Evolutionary conservation across 106 monocot species (phyloP).

Genomic region (Iris macrosiphon): DNA sequence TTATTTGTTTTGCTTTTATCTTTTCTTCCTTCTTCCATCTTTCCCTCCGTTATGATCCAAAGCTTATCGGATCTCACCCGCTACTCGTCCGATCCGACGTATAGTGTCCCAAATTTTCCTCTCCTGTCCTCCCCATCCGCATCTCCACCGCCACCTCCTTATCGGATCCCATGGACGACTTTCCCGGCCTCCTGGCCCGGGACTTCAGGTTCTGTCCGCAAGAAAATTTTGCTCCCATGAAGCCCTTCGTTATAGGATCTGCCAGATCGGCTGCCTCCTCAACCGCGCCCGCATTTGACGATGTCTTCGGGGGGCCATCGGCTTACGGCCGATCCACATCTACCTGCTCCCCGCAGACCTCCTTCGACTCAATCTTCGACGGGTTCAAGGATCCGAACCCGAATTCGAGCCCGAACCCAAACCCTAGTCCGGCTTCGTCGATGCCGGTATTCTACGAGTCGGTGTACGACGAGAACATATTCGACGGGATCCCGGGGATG

Average conservation of each 20-base stretch:
- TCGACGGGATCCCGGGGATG: conserved; percentile 51
- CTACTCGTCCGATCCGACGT: too few relatives aligned
- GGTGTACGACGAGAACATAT: conserved; percentile 58
- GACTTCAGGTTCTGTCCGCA: conserved; percentile 51
- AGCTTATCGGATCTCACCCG: too few relatives aligned
- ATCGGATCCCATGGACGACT: conserved; percentile 63
- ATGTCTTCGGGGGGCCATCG: conserved; percentile 20
- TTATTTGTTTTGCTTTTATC: too few relatives aligned
- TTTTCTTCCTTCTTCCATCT: too few relatives aligned
- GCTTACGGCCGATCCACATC: background rate
- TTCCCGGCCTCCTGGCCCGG: conserved; percentile 38
- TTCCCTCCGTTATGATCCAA: too few relatives aligned
- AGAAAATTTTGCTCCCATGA: too few relatives aligned
- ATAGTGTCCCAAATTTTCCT: too few relatives aligned
- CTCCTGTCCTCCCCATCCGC: too few relatives aligned
- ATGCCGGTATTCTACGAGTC: conserved; percentile 46
- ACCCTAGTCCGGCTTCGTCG: conserved; percentile 13
- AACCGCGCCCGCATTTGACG: conserved; percentile 17
- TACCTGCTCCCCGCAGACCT: background rate
- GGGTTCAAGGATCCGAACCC: conserved; percentile 20
- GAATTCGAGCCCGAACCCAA: conserved; percentile 1
- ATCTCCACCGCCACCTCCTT: too few relatives aligned
- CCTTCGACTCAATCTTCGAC: conserved; percentile 26
- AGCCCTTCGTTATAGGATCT: conserved; percentile 20
- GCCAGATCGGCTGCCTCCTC: background rate